phyloP scores from a whole-genome alignment of 148 eudicot species.

The Nepenthes gracilis region DNA sequence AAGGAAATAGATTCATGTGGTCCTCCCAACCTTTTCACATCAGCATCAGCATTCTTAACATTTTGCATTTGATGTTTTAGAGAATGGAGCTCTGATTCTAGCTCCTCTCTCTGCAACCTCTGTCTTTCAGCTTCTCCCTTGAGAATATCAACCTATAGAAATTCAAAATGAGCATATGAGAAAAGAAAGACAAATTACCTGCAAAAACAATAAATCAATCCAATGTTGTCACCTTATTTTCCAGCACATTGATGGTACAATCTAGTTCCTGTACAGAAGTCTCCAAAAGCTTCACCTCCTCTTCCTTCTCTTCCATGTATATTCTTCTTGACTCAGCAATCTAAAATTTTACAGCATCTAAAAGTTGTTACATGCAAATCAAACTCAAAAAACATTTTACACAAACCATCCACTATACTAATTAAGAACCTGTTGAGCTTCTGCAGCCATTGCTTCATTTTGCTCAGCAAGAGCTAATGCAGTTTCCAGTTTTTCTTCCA shows the following conservation, averaged over 20 bases:
- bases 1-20: neutral
- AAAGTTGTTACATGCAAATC: neutral
- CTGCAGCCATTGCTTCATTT: conserved; percentile 62
- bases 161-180: conserved; percentile 10
- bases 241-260: conserved; percentile 61
- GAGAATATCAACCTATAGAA: conserved; percentile 46
- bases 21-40: conserved; percentile 51
- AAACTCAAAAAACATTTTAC: neutral
- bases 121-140: conserved; percentile 90
- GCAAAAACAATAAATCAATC: neutral
- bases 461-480: conserved; percentile 70
- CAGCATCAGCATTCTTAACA: conserved; percentile 48
- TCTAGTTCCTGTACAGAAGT: conserved; percentile 86
- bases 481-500: conserved; percentile 69
- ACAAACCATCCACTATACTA: neutral
- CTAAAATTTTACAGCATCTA: conserved; percentile 18
- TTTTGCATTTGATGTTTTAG: conserved; percentile 57
- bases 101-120: conserved; percentile 76
- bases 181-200: neutral
- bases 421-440: conserved; percentile 62
- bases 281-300: conserved; percentile 84
- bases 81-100: conserved; percentile 76
- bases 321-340: conserved; percentile 53
- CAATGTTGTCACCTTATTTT: conserved; percentile 51
- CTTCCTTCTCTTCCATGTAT: conserved; percentile 77